These are phyloP conservation scores for Apiospora malaysiana DNA, from an alignment of 2,329 filamentous ascomycete genomes.

Conservation along the genomic window DNA sequence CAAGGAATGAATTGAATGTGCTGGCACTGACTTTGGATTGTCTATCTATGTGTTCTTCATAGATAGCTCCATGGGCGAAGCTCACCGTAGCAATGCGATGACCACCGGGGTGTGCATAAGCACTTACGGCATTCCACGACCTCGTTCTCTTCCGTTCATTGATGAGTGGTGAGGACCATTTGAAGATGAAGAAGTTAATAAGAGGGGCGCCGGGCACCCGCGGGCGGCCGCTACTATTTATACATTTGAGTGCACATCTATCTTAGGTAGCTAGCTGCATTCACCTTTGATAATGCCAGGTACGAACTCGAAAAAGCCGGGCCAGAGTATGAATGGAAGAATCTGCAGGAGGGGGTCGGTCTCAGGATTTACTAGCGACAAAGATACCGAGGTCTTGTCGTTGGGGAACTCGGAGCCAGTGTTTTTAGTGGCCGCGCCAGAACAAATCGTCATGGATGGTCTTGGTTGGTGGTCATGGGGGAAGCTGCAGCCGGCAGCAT, in stretches of 20 bases:
- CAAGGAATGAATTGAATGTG: no score
- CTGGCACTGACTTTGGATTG: no score
- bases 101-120: neutral
- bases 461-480: neutral
- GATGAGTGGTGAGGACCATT: neutral
- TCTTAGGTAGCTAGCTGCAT: neutral
- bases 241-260: no score
- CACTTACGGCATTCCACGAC: neutral
- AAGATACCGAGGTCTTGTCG: neutral
- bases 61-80: no score
- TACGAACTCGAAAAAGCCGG: neutral
- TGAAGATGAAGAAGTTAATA: neutral
- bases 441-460: neutral
- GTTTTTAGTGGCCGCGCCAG: neutral
- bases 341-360: neutral
- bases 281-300: neutral
- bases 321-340: neutral
- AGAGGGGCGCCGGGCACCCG: neutral
- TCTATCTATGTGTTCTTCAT: no score
- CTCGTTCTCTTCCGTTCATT: neutral
- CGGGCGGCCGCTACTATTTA: neutral
- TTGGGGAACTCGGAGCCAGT: neutral
- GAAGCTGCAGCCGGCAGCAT: neutral
- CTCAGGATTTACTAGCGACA: neutral
- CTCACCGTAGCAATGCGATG: neutral